These are phyloP conservation scores for Agaricales sp. DNA, from an alignment of 1,284 basidiomycete species.

Conservation along the genomic window DNA sequence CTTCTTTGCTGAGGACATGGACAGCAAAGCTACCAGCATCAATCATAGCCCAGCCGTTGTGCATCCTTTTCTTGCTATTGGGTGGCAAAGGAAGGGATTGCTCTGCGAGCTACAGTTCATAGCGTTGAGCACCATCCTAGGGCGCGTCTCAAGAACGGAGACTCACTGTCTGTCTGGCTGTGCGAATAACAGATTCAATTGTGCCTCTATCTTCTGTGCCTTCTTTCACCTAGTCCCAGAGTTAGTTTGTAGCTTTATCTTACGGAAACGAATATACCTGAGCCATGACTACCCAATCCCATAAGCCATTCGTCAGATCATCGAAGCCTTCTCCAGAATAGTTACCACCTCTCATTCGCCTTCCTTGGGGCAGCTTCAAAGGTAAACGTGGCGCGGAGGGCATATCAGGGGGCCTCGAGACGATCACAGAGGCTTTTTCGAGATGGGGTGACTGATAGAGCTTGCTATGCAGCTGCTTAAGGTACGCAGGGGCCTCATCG, in stretches of 20 bases:
- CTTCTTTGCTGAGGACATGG: conserved; percentile 55
- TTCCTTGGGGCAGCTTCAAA: conserved; percentile 41
- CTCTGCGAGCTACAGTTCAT: conserved; percentile 26
- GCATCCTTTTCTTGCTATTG: conserved; percentile 44
- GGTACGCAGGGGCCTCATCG: conserved; percentile 30
- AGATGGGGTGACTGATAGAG: conserved; percentile 51
- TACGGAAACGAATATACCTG: too few species aligned
- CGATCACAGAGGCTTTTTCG: conserved; percentile 42
- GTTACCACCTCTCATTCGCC: conserved; percentile 52
- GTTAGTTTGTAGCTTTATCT: neutral
- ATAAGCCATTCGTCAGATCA: conserved; percentile 44
- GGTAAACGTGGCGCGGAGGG: conserved; percentile 46
- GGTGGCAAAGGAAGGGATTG: conserved; percentile 44
- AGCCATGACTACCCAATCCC: conserved; percentile 65
- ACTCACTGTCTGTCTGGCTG: conserved; percentile 56
- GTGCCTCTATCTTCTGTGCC: conserved; percentile 70
- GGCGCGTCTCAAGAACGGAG: neutral
- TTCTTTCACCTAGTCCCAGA: conserved; percentile 68
- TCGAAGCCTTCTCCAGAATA: conserved; percentile 50
- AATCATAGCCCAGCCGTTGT: conserved; percentile 73
- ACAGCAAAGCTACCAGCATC: conserved; percentile 72
- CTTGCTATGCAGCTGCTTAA: conserved; percentile 41
- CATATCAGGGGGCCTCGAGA: conserved; percentile 35
- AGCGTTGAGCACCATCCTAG: too few species aligned
- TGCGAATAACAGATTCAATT: conserved; percentile 59